Base-by-base conservation (phyloP, 2,329 filamentous ascomycete species). In the Penicillium occitanis region DNA sequence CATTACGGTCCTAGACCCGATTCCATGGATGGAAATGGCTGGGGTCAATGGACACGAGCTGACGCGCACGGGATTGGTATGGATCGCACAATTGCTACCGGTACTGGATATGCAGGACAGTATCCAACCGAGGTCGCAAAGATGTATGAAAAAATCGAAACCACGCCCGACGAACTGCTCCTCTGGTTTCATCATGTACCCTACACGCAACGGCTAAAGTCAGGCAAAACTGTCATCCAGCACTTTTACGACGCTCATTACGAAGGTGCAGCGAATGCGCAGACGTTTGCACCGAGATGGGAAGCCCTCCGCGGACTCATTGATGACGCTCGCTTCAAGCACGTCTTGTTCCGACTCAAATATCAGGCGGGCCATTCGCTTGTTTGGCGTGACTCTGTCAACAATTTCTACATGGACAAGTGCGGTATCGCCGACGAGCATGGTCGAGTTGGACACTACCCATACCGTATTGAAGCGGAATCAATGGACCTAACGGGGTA, bases 121-220 rank as follows among this genome's bases (percentile, higher is more conserved):
- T 92, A 91, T 71, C 88, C 88, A 0, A 70, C 82, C 0, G 85
- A 89, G 67, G 75, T 91, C 0, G 85, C 86, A 0, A 73, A 78
- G 2, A 75, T 79, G 70, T 91, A 84, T 72, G 89, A 91, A 70
- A 77, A 84, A 51, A 78, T 87, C 19, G 82, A 84, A 14, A 88
- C 85, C 0, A 91, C 89, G 0, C 88, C 89, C 0, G 89, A 91
- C 67, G 81, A 91, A 25, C 78, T 91, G 0, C 75, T 91, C 2
- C 79, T 91, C 1, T 92, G 89, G 89, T 91, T 91, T 77, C 90
- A 91, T 74, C 90, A 92, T 71, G 87, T 91, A 0, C 84, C 84
- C 3, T 92, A 90, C 73, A 90, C 86, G 0, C 85, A 90, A 46
- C 75, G 74, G 6, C 82, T 91, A 1, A 81, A 87, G 10, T 86